Evolutionary conservation across 2,329 filamentous ascomycete genomes (phyloP), one percentile per base, ranked within the genome.

Genomic region (Penicillium brevicompactum): DNA sequence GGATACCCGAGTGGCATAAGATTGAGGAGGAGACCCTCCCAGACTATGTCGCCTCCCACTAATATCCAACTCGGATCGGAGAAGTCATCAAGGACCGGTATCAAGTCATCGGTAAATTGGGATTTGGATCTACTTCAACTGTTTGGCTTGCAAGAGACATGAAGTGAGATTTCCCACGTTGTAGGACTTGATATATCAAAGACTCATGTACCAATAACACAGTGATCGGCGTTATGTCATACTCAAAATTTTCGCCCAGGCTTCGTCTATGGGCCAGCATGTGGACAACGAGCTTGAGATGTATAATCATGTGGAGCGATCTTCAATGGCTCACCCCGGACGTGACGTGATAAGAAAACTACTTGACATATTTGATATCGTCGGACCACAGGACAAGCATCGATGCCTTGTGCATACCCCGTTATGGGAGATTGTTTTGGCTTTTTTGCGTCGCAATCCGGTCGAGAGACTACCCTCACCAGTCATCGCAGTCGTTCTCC

Each of bases 361-460:
- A 9, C 49, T 52, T 1, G 49, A 52, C 47, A 53, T 65, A 1
- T 77, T 77, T 52, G 40, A 70, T n/a, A 50, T 76, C 30, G 41
- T 63, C 8, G 68, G 68, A 2, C 65, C 67, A 8, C 31, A 65
- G 21, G 67, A 71, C 9, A 60, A 60, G 37, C 71, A 76, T 60
- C 60, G 52, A 45, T 76, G 72, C 40, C 68, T 77, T 8, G 68
- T 76, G 6, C 73, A 75, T 66, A 69, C 67, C 7, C 78, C 76
- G 11, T 67, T 81, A 21, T 77, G 73, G 34, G 34, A 79, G 47
- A 81, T 72, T 64, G 61, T 77, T 0, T 52, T 67, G 42, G 59
- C 66, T 2, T 77, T 80, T 45, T 58, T 80, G 5, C 59, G 57
- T 34, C 75, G 76, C 16, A 79, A 78, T 51, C 76, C 74, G 5